Conservation (phyloP, 139 green algal species). For the Bryopsis sp. region DNA sequence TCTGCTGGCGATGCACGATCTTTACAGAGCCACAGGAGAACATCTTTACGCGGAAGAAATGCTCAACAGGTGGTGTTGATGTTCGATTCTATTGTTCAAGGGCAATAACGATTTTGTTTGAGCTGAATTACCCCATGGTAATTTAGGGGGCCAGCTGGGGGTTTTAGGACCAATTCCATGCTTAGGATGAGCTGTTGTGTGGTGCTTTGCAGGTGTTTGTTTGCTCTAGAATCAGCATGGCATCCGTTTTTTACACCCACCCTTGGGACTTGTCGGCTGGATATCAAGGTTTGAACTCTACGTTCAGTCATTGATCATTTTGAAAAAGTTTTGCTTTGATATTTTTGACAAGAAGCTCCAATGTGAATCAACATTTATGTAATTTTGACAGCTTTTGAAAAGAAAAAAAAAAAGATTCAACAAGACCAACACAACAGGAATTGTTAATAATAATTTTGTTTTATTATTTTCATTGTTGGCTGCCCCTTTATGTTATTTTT, state of each 20-base stretch:
- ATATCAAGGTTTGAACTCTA: slow-evolving; percentile 36
- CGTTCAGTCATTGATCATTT: too few species aligned
- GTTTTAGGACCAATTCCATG: too few species aligned
- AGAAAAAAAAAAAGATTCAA: background rate
- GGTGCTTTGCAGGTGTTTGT: slow-evolving; percentile 66
- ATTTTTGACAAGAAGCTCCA: too few species aligned
- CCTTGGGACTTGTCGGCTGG: slow-evolving; percentile 45
- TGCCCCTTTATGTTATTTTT: background rate
- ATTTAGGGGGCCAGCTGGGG: too few species aligned
- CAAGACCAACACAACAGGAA: background rate
- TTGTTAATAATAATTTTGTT: background rate
- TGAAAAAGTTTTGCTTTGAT: too few species aligned
- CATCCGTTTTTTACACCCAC: slow-evolving; percentile 63
- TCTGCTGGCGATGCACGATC: slow-evolving; percentile 81
- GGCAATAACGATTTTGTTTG: too few species aligned
- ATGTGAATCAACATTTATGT: background rate
- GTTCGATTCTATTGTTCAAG: too few species aligned
- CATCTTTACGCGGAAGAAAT: slow-evolving; percentile 43
- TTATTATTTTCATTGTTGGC: background rate
- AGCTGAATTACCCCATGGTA: too few species aligned
- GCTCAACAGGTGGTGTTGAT: slow-evolving; percentile 47
- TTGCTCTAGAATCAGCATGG: slow-evolving; percentile 74
- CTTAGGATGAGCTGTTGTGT: too few species aligned
- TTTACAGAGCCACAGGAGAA: slow-evolving; percentile 47
- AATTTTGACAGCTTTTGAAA: background rate